Conservation (phyloP, 805 yeast genomes). For the Candida golubevii region DNA sequence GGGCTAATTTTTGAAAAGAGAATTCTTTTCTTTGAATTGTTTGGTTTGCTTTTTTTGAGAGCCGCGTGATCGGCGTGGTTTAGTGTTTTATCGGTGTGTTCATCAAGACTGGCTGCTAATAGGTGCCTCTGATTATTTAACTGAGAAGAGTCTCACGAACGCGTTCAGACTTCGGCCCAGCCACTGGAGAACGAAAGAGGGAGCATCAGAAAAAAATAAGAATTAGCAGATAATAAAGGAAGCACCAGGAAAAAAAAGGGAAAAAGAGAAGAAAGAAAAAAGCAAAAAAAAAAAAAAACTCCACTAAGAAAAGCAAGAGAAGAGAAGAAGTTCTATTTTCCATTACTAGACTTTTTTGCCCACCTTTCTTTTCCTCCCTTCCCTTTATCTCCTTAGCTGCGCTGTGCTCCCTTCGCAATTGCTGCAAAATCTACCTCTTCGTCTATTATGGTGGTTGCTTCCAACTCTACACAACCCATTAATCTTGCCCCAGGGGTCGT, state of each 20-base stretch:
- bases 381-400: background rate
- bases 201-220: too few relatives aligned
- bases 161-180: too few relatives aligned
- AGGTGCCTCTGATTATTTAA: too few relatives aligned
- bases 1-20: constrained; percentile 7
- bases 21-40: background rate
- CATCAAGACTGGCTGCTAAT: background rate
- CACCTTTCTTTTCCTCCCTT: background rate
- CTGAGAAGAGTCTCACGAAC: too few relatives aligned
- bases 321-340: too few relatives aligned
- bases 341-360: too few relatives aligned
- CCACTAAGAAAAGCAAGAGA: background rate
- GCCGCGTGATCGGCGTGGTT: background rate
- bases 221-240: too few relatives aligned
- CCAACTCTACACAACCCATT: constrained; percentile 1
- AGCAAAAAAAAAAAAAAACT: too few relatives aligned
- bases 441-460: constrained; percentile 1
- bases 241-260: too few relatives aligned
- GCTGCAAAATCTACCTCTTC: background rate
- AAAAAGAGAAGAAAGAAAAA: too few relatives aligned
- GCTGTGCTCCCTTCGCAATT: background rate
- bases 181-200: too few relatives aligned
- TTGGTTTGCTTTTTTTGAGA: background rate
- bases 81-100: background rate
- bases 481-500: constrained; percentile 15